phyloP scores from a whole-genome alignment of 805 yeast genomes.

The Saccharomycopsis sp. region DNA sequence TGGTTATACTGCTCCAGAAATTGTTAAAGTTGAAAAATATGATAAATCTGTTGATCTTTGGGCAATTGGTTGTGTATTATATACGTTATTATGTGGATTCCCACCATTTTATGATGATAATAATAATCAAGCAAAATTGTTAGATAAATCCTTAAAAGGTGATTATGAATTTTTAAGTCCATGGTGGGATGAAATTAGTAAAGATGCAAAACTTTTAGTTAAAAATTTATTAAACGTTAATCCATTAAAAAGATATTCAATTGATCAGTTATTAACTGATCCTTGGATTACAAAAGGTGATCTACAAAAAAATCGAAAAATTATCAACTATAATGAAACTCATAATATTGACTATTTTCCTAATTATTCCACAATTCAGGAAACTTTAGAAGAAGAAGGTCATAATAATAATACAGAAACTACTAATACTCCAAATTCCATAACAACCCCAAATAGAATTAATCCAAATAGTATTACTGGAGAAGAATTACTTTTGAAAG shows the following conservation, averaged over 20 bases:
- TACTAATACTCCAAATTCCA: background rate
- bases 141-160: constrained; percentile 61
- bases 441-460: background rate
- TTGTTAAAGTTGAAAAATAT: constrained; percentile 47
- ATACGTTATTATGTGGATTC: constrained; percentile 61
- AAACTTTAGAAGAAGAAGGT: background rate
- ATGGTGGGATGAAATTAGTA: constrained; percentile 82
- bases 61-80: constrained; percentile 64
- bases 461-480: background rate
- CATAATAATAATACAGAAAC: background rate
- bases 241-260: constrained; percentile 56
- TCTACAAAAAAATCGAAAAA: background rate
- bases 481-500: constrained; percentile 3
- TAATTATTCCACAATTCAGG: background rate
- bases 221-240: constrained; percentile 56
- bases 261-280: constrained; percentile 56
- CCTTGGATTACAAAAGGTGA: constrained; percentile 41
- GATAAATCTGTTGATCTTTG: constrained; percentile 63
- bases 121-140: constrained; percentile 49
- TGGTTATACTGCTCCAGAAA: constrained; percentile 69
- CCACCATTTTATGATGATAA: constrained; percentile 65
- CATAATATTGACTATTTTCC: constrained; percentile 9
- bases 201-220: constrained; percentile 61
- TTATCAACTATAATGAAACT: constrained; percentile 1
- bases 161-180: constrained; percentile 67